phyloP scores from a whole-genome alignment of 129 eudicot species.

The Smallanthus sonchifolius region DNA sequence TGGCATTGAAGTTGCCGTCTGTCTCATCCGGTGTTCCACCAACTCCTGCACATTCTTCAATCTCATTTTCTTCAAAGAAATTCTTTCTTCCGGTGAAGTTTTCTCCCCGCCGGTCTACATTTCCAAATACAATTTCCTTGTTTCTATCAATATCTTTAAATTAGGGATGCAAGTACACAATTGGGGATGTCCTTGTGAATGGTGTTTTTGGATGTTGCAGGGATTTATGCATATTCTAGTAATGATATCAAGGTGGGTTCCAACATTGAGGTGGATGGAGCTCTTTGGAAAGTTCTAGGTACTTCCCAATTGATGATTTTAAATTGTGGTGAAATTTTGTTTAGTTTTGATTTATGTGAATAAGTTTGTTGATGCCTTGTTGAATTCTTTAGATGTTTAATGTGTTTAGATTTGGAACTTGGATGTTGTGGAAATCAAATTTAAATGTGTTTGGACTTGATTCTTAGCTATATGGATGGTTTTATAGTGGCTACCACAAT shows the following conservation, averaged over 20 bases:
- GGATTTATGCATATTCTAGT: slow-evolving; percentile 60
- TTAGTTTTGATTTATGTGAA: not conserved
- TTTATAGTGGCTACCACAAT: no score
- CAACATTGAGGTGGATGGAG: slow-evolving; percentile 78
- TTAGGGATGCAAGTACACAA: not conserved
- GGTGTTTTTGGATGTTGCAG: slow-evolving; percentile 21
- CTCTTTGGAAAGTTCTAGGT: slow-evolving; percentile 83
- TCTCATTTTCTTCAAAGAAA: slow-evolving; percentile 25
- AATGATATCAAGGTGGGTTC: slow-evolving; percentile 83
- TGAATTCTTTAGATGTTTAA: not conserved
- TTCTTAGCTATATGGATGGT: no score
- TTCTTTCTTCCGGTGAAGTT: slow-evolving; percentile 25
- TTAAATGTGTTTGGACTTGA: not conserved
- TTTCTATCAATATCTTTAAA: not conserved
- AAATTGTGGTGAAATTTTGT: not conserved
- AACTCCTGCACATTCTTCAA: slow-evolving; percentile 12
- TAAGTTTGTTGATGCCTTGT: not conserved
- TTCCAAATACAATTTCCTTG: slow-evolving; percentile 38
- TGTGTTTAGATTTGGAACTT: not conserved
- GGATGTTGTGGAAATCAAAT: not conserved
- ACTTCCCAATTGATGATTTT: not conserved
- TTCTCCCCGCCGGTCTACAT: slow-evolving; percentile 34
- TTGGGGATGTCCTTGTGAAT: not conserved
- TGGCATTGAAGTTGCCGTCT: slow-evolving; percentile 25
- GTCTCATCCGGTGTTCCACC: slow-evolving; percentile 20